phyloP scores from a whole-genome alignment of 805 yeast species.

The Yamadazyma paraphyllophila region DNA sequence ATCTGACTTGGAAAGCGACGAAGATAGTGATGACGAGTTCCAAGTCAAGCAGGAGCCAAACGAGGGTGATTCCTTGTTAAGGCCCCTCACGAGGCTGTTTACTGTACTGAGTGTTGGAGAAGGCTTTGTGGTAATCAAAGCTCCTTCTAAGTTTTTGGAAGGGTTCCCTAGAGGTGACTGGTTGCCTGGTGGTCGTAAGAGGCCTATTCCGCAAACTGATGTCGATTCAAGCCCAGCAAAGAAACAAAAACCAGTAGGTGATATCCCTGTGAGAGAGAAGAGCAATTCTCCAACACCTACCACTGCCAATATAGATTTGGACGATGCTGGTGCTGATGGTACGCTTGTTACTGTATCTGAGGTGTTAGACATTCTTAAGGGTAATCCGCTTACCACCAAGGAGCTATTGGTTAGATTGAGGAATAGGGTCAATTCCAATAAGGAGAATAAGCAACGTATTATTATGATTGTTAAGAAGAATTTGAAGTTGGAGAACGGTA shows the following conservation, averaged over 20 bases:
- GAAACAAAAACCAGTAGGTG: conserved; percentile 18
- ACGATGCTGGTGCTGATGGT: conserved; percentile 36
- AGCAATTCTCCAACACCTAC: conserved; percentile 16
- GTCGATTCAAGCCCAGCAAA: conserved; percentile 29
- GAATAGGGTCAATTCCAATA: conserved; percentile 60
- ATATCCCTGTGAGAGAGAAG: conserved; percentile 12
- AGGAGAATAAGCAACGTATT: conserved; percentile 60
- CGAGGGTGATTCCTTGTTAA: conserved; percentile 18
- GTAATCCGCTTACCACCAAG: conserved; percentile 59
- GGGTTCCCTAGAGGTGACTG: conserved; percentile 81
- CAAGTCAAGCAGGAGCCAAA: conserved; percentile 32
- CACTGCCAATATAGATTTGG: conserved; percentile 23
- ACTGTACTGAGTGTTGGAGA: conserved; percentile 30
- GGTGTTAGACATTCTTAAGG: conserved; percentile 59
- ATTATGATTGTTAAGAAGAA: conserved; percentile 56
- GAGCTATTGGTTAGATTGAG: conserved; percentile 61
- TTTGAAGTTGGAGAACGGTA: conserved; percentile 52
- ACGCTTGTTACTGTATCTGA: conserved; percentile 66
- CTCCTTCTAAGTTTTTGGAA: conserved; percentile 56
- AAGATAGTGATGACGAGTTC: conserved; percentile 49
- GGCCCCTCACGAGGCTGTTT: conserved; percentile 14
- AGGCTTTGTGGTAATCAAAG: conserved; percentile 57
- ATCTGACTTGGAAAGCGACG: conserved; percentile 58
- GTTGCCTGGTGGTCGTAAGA: conserved; percentile 62
- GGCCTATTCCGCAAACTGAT: conserved; percentile 12